A percentile compares a stretch with the other conserved stretches of the same genome.
Evolutionary conservation across 2,329 filamentous ascomycete genomes (phyloP).

Genomic region (Mariannaea elegans): DNA sequence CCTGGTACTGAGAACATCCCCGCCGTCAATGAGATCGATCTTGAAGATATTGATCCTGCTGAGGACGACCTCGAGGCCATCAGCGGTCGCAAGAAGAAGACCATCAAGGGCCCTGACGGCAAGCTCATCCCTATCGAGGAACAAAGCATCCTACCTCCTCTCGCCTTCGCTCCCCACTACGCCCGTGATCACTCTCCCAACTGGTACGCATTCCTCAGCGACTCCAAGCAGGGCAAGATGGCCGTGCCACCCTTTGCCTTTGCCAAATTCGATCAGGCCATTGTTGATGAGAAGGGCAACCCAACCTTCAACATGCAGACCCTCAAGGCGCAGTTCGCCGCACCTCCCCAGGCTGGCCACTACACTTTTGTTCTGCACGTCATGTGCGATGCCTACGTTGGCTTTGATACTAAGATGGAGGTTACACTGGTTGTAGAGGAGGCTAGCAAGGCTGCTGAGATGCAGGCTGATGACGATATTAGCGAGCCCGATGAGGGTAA

Average conservation of each 20-base stretch:
- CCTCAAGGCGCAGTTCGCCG: conserved; percentile 95
- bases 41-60: conserved; percentile 90
- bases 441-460: conserved; percentile 81
- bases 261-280: conserved; percentile 87
- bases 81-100: conserved; percentile 77
- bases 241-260: conserved; percentile 98
- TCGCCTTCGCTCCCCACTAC: conserved; percentile 92
- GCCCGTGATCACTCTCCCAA: conserved; percentile 87
- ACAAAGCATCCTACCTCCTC: conserved; percentile 76
- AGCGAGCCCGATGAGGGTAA: conserved; percentile 97
- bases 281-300: conserved; percentile 80
- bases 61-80: conserved; percentile 92
- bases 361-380: conserved; percentile 96
- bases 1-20: conserved; percentile 82
- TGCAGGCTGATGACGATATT: conserved; percentile 91
- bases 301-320: conserved; percentile 97
- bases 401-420: conserved; percentile 91
- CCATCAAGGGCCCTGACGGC: conserved; percentile 68
- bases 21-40: conserved; percentile 76
- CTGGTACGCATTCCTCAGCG: conserved; percentile 95
- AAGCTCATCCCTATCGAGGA: conserved; percentile 66
- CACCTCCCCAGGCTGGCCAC: conserved; percentile 88
- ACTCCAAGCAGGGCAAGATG: conserved; percentile 94
- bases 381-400: conserved; percentile 93
- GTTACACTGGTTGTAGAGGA: conserved; percentile 91